Conservation (phyloP, 495 filamentous ascomycete species). For the Lophiostoma macrostomum region DNA sequence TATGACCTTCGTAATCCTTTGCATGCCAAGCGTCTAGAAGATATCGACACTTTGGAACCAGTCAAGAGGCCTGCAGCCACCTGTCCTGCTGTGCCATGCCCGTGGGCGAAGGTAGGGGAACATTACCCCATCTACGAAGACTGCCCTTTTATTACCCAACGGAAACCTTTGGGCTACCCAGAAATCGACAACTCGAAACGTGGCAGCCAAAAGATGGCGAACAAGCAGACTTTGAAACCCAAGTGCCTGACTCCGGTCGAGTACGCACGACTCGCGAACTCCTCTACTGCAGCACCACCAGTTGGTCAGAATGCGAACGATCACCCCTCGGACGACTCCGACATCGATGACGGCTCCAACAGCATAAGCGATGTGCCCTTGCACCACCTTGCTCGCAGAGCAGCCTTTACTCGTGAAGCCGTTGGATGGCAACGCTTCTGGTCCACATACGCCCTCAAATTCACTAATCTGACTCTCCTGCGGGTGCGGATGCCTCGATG, state of each 20-base stretch:
- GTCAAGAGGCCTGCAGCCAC: neutral
- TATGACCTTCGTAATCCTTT: conserved; percentile 25
- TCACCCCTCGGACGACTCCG: conserved; percentile 10
- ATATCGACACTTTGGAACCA: conserved; percentile 1
- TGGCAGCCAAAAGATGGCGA: conserved; percentile 12
- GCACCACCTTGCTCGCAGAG: conserved; percentile 4
- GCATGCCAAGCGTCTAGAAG: neutral
- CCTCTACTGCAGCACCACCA: neutral
- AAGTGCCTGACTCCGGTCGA: neutral
- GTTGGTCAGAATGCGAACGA: conserved; percentile 14
- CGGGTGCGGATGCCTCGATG: conserved; percentile 23
- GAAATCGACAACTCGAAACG: too few species aligned
- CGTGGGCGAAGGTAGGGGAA: neutral
- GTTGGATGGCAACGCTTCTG: conserved; percentile 30
- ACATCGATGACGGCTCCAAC: neutral
- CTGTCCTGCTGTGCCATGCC: neutral
- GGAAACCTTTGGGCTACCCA: neutral
- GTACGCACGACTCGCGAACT: neutral
- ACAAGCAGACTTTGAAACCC: conserved; percentile 1
- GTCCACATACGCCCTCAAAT: conserved; percentile 17
- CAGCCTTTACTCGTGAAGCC: conserved; percentile 14
- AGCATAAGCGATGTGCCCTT: neutral
- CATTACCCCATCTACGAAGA: too few species aligned
- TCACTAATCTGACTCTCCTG: conserved; percentile 7
- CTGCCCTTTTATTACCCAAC: neutral